A percentile compares a stretch with the other conserved stretches of the same genome.
Conservation (phyloP, 768 basidiomycete species). For the Suillus brevipes region DNA sequence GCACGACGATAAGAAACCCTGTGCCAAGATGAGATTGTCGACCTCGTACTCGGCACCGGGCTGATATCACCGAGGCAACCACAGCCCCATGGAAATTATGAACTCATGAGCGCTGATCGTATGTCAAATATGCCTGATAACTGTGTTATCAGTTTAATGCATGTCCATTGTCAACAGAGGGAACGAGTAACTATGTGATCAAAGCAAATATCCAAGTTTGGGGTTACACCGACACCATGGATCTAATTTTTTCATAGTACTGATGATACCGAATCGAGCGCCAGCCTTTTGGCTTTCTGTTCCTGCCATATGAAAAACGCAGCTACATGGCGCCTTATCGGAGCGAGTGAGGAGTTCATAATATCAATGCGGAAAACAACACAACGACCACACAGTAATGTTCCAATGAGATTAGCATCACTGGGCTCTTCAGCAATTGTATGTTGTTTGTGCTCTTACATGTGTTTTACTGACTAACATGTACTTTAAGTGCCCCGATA, state of each 20-base stretch:
- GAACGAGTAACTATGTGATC: not conserved
- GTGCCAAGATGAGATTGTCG: slow-evolving; percentile 69
- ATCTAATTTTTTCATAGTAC: not conserved
- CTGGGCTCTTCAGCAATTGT: too few species aligned
- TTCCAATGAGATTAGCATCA: too few species aligned
- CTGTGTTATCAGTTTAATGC: slow-evolving; percentile 15
- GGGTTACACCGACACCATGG: not conserved
- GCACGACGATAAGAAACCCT: slow-evolving; percentile 60
- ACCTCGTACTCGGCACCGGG: slow-evolving; percentile 41
- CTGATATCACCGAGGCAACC: not conserved
- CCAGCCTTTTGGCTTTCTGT: not conserved
- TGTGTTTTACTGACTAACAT: too few species aligned
- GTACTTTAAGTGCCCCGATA: too few species aligned
- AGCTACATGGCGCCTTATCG: too few species aligned
- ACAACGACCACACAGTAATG: too few species aligned
- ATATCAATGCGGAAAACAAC: too few species aligned
- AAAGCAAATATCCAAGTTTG: not conserved
- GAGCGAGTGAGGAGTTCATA: too few species aligned
- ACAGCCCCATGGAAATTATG: slow-evolving; percentile 85
- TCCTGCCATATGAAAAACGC: too few species aligned
- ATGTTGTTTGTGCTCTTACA: too few species aligned
- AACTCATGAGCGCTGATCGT: slow-evolving; percentile 64
- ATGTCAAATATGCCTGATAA: slow-evolving; percentile 43
- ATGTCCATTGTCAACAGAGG: not conserved
- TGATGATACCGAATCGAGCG: not conserved